Percentiles rank a stretch among this genome's conserved stretches.
phyloP scores from a whole-genome alignment of 345 rosid species.

The Limnanthes douglasii region DNA sequence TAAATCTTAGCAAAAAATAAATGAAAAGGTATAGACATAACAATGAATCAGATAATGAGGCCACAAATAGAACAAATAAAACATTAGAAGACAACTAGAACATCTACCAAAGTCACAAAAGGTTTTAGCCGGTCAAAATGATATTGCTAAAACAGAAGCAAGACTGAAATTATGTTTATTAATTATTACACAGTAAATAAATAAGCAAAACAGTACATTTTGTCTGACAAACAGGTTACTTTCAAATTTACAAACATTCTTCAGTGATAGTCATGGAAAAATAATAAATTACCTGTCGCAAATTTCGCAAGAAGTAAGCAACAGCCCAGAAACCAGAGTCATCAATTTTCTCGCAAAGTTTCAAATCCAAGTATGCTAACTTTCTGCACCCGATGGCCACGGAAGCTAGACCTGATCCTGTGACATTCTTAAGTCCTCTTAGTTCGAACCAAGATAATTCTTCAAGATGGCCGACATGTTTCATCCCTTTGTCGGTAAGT shows the following conservation, averaged over 20 bases:
- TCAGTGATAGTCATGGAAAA: background rate
- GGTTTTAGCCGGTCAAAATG: too few relatives aligned
- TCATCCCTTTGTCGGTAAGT: constrained; percentile 53
- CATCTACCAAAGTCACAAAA: too few relatives aligned
- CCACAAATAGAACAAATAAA: too few relatives aligned
- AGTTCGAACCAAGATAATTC: constrained; percentile 57
- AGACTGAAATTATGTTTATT: background rate
- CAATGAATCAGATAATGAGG: too few relatives aligned
- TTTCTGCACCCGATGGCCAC: constrained; percentile 47
- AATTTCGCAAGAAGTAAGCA: constrained; percentile 44
- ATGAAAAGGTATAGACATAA: too few relatives aligned
- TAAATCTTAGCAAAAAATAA: too few relatives aligned
- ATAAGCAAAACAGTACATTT: background rate
- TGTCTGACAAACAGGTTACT: background rate
- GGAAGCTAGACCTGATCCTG: constrained; percentile 47
- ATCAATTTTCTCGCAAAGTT: constrained; percentile 53
- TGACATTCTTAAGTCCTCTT: constrained; percentile 43
- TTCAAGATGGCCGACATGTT: constrained; percentile 30
- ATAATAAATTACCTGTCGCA: constrained; percentile 52
- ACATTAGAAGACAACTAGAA: too few relatives aligned
- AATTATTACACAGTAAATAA: background rate
- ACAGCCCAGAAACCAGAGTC: constrained; percentile 75
- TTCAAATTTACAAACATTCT: background rate
- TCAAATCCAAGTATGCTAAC: constrained; percentile 58
- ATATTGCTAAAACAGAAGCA: too few relatives aligned